Evolutionary conservation across 192 early-diverging fungal genomes (phyloP), one percentile per base, ranked within the genome.

Genomic region (Podila verticillata): DNA sequence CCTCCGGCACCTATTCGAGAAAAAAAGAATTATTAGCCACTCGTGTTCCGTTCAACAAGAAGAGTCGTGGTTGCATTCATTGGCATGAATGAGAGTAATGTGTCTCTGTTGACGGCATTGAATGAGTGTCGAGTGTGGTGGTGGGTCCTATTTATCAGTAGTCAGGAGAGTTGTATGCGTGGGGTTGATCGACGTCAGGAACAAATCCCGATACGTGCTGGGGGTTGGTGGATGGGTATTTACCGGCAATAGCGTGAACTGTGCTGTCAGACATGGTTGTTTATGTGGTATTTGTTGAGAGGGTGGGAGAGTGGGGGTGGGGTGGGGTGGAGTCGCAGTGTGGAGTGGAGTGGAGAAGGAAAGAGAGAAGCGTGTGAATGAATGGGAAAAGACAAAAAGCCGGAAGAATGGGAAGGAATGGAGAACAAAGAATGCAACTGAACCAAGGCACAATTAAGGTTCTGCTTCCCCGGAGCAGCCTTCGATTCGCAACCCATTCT

Each of bases 1-100:
- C 95, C 95, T 66, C 92, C 95, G 68, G 94, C 95, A 78, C 93
- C 89, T 92, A 65, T 66, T 51, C 17, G 13, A 28, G 9, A 34
- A 70, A 10, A 63, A 24, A 44, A 39, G 31, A 17, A 30, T 39
- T 39, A 31, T 29, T 28, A 44, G 22, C 26, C 17, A 24, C 26
- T 17, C 22, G n/a, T 10, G 34, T 26, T 63, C 7, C 22, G 12
- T 22, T 62, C 39, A 15, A 9, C 39, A 44, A 15, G 39, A 44
- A n/a, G 39, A 3, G 10, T 44, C 13, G 13, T 44, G 36, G 39
- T 17, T 54, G 51, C 51, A 54, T 54, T 54, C 51, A 44, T 9
- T 44, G 39, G 13, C 13, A 44, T 44, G 51, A 54, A n/a, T 54
- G 22, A n/a, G 22, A 4, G 39, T 3, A 44, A 4, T 13, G 39